phyloP scores from a whole-genome alignment of 2,329 filamentous ascomycete genomes.

The Ceratocystis albifundus region DNA sequence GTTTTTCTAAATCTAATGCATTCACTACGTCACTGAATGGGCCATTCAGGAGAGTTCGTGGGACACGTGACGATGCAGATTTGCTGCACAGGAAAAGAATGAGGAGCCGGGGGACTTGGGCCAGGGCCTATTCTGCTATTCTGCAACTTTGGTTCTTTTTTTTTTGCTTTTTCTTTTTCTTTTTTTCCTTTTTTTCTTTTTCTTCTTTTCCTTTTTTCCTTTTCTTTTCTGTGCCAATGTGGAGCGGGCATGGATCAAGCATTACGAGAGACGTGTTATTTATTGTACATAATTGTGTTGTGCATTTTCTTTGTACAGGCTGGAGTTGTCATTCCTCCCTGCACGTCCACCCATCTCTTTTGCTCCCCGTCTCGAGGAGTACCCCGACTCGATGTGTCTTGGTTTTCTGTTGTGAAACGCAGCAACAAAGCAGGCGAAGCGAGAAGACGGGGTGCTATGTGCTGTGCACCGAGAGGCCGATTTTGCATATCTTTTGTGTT shows the following conservation, averaged over 20 bases:
- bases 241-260: neutral
- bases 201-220: no score
- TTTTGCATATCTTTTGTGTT: no score
- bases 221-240: neutral
- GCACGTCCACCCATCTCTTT: neutral
- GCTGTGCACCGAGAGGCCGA: neutral
- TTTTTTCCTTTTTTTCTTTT: no score
- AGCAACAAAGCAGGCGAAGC: neutral
- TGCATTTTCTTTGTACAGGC: neutral
- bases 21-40: neutral
- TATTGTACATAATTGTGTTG: neutral
- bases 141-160: no score
- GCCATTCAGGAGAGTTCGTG: neutral
- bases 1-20: neutral
- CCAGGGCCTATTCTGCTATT: neutral
- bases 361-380: neutral
- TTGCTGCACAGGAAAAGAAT: neutral
- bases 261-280: neutral
- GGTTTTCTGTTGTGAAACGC: neutral
- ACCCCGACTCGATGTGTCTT: no score
- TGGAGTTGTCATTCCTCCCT: neutral
- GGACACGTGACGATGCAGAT: neutral
- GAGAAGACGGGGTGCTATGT: neutral
- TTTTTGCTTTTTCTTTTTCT: no score
- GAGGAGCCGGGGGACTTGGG: neutral